phyloP scores from a whole-genome alignment of 2,329 filamentous ascomycete genomes.

The Penicillium sp. region DNA sequence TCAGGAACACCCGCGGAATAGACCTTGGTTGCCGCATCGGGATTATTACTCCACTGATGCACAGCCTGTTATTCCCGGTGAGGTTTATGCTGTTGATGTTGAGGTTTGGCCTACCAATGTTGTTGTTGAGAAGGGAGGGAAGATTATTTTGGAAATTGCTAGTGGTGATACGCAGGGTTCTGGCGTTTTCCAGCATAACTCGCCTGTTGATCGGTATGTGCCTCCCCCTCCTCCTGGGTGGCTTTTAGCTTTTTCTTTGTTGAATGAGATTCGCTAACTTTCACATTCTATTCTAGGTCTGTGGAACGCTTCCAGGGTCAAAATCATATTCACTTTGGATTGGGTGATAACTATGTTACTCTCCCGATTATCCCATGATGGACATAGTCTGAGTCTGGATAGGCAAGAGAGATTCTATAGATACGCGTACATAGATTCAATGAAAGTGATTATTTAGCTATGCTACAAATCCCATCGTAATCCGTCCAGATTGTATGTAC shows the following conservation, averaged over 20 bases:
- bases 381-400: neutral
- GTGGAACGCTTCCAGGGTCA: slow-evolving; percentile 50
- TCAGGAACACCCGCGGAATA: slow-evolving; percentile 47
- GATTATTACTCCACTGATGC: slow-evolving; percentile 56
- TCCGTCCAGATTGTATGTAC: no score
- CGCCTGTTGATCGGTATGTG: slow-evolving; percentile 40
- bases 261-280: neutral
- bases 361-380: slow-evolving; percentile 53
- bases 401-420: neutral
- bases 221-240: neutral
- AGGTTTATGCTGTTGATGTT: slow-evolving; percentile 57
- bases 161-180: slow-evolving; percentile 57
- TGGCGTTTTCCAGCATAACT: slow-evolving; percentile 55
- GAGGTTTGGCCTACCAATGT: slow-evolving; percentile 46
- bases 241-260: neutral
- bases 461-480: no score
- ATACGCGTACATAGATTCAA: neutral
- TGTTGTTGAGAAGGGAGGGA: slow-evolving; percentile 37
- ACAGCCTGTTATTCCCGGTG: slow-evolving; percentile 53
- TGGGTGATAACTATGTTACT: slow-evolving; percentile 53
- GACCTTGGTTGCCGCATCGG: slow-evolving; percentile 53
- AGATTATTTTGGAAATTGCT: slow-evolving; percentile 35
- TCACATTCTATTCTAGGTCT: slow-evolving; percentile 36
- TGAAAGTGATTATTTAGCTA: no score
- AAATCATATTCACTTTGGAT: slow-evolving; percentile 56